Evolutionary conservation across 1,139 yeast genomes (phyloP).

Genomic region (Lodderomyces margitis): DNA sequence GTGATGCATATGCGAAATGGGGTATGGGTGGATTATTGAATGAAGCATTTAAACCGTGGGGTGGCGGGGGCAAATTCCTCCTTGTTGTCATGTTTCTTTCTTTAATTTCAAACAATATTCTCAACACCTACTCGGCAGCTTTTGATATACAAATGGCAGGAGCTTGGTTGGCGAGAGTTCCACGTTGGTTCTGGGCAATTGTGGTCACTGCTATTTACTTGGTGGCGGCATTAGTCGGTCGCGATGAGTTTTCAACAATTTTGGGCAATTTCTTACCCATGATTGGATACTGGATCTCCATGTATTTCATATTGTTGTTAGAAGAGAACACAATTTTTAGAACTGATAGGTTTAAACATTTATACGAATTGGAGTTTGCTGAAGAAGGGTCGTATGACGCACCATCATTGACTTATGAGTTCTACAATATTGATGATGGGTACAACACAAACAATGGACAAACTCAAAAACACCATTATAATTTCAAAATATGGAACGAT

Average conservation of each 20-base stretch:
- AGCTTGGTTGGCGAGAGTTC: constrained; percentile 56
- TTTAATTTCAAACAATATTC: constrained; percentile 72
- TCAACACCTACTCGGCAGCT: constrained; percentile 80
- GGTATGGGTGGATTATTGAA: constrained; percentile 81
- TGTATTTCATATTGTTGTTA: constrained; percentile 67
- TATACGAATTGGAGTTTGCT: constrained; percentile 54
- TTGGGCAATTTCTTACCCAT: constrained; percentile 88
- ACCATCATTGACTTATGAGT: background rate
- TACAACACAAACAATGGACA: constrained; percentile 19
- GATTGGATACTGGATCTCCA: constrained; percentile 93
- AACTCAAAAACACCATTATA: constrained; percentile 33
- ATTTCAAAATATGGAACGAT: constrained; percentile 69
- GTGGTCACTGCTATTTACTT: constrained; percentile 63
- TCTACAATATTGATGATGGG: constrained; percentile 2
- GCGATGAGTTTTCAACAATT: constrained; percentile 70
- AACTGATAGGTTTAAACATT: constrained; percentile 43
- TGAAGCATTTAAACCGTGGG: constrained; percentile 72
- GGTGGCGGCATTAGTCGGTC: constrained; percentile 73
- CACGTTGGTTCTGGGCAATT: constrained; percentile 79
- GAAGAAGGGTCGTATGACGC: constrained; percentile 4
- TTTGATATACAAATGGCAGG: constrained; percentile 76
- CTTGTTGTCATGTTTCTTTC: constrained; percentile 68
- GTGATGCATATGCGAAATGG: constrained; percentile 49
- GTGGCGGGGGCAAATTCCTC: constrained; percentile 75
- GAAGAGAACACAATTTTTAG: constrained; percentile 80